phyloP scores from a whole-genome alignment of 148 eudicot species.

The Diospyros kaki region DNA sequence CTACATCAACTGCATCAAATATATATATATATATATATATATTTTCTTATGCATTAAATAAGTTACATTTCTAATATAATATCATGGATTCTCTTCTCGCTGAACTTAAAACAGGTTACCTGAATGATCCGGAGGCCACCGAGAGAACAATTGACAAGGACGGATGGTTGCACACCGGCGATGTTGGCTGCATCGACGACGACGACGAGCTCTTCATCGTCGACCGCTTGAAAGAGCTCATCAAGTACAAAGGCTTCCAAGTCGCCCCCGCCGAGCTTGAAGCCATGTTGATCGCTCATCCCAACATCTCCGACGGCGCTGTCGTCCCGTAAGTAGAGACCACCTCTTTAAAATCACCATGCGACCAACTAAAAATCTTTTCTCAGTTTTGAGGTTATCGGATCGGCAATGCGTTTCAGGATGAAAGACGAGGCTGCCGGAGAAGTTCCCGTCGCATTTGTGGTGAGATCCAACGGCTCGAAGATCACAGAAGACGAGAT shows the following conservation, averaged over 20 bases:
- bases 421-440: constrained; percentile 80
- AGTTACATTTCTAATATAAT: too few species aligned
- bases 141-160: constrained; percentile 63
- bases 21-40: too few species aligned
- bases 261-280: constrained; percentile 93
- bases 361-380: too few species aligned
- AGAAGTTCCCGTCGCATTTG: constrained; percentile 87
- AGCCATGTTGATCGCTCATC: constrained; percentile 63
- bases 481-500: constrained; percentile 55
- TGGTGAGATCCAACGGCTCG: constrained; percentile 53
- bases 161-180: constrained; percentile 95
- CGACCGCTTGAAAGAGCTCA: constrained; percentile 76
- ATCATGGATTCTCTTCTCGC: too few species aligned
- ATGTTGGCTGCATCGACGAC: constrained; percentile 82
- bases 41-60: too few species aligned
- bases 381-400: too few species aligned
- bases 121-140: constrained; percentile 75
- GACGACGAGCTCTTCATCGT: constrained; percentile 80
- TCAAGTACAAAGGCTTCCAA: constrained; percentile 92
- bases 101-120: constrained; percentile 45
- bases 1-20: too few species aligned
- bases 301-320: constrained; percentile 78
- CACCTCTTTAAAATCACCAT: too few species aligned
- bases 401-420: constrained; percentile 26
- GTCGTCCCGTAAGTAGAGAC: constrained; percentile 68